Evolutionary conservation across 257 asterid species (phyloP).

Genomic region (Ilex aquifolium): DNA sequence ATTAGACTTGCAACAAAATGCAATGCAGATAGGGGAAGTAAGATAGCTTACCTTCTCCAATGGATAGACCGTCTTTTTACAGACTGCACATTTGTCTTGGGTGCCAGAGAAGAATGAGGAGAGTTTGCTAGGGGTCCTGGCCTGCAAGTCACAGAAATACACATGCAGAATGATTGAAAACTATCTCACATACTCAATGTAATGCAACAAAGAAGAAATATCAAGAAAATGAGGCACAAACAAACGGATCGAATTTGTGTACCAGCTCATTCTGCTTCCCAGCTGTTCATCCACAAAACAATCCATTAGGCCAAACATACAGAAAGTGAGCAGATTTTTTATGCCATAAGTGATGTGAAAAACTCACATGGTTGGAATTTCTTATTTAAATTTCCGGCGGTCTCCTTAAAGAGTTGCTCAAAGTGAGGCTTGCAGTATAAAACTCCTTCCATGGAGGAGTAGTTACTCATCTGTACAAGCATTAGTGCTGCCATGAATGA

Average conservation of each 20-base stretch:
- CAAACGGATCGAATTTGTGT: background rate
- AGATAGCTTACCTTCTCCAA: constrained; percentile 43
- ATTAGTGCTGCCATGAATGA: too few species aligned
- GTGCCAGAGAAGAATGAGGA: constrained; percentile 62
- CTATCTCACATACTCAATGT: too few species aligned
- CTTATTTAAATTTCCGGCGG: constrained; percentile 62
- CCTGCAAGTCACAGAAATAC: constrained; percentile 23
- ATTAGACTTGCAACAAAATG: too few species aligned
- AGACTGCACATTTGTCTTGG: constrained; percentile 54
- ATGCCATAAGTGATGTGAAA: background rate
- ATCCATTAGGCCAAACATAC: background rate
- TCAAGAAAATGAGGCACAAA: constrained; percentile 1
- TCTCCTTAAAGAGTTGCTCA: constrained; percentile 74
- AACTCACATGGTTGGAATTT: constrained; percentile 43
- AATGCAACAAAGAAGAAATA: background rate
- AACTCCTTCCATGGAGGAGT: constrained; percentile 72
- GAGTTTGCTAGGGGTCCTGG: constrained; percentile 36
- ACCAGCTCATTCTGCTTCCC: constrained; percentile 41
- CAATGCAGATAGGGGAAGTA: too few species aligned
- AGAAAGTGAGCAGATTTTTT: too few species aligned
- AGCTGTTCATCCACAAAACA: constrained; percentile 19
- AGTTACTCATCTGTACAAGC: constrained; percentile 69
- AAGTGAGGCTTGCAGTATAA: constrained; percentile 84
- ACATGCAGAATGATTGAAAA: background rate
- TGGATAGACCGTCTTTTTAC: constrained; percentile 58